Evolutionary conservation across 257 asterid genomes (phyloP).

Genomic region (Eustoma russellianum): DNA sequence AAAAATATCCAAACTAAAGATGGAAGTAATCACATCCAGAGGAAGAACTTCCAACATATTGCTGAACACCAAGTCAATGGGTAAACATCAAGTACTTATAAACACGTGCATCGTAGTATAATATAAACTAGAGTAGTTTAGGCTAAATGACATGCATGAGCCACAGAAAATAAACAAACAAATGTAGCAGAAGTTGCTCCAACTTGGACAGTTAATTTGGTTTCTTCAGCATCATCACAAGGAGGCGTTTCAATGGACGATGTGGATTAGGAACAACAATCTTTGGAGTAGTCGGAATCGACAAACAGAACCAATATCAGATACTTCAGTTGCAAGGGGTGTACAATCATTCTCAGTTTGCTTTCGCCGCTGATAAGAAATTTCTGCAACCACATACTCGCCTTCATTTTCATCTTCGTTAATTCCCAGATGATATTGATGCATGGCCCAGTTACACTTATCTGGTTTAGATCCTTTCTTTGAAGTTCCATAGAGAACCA

Average conservation of each 20-base stretch:
- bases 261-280: slow-evolving; percentile 51
- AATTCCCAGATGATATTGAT: slow-evolving; percentile 80
- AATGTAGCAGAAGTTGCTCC: slow-evolving; percentile 6
- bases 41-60: no score
- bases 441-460: slow-evolving; percentile 84
- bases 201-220: slow-evolving; percentile 38
- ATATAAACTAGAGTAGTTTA: no score
- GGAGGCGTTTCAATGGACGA: slow-evolving; percentile 37
- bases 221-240: slow-evolving; percentile 30
- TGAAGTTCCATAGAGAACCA: slow-evolving; percentile 47
- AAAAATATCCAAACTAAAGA: no score
- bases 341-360: slow-evolving; percentile 22
- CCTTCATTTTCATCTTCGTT: slow-evolving; percentile 63
- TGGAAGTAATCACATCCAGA: no score
- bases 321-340: slow-evolving; percentile 30
- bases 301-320: slow-evolving; percentile 24
- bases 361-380: slow-evolving; percentile 61
- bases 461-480: slow-evolving; percentile 50
- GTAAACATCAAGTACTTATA: no score
- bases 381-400: slow-evolving; percentile 65
- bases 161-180: neutral
- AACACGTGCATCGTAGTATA: no score
- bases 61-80: no score
- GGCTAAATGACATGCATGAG: no score
- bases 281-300: slow-evolving; percentile 66